These are phyloP conservation scores for Acorus calamus DNA, from an alignment of 106 monocot species.

Conservation along the genomic window DNA sequence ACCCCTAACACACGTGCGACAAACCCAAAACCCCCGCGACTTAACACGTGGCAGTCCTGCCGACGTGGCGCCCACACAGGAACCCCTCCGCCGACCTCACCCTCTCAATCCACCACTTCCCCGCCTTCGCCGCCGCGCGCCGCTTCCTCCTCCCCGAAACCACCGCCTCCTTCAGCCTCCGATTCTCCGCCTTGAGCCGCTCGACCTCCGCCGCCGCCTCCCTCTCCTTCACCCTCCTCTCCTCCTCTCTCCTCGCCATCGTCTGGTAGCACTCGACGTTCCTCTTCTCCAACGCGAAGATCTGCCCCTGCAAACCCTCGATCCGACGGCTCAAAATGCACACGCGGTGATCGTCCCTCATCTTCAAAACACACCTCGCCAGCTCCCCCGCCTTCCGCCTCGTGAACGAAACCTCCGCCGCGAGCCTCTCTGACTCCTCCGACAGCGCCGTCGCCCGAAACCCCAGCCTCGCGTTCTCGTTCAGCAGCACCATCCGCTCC, in stretches of 20 bases:
- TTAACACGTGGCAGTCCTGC: too few relatives aligned
- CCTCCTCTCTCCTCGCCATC: slow-evolving; percentile 41
- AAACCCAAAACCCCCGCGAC: too few relatives aligned
- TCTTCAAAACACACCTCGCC: slow-evolving; percentile 53
- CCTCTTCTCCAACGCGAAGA: slow-evolving; percentile 54
- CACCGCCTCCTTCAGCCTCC: slow-evolving; percentile 30
- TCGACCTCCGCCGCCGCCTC: slow-evolving; percentile 44
- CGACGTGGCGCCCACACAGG: slow-evolving; percentile 4
- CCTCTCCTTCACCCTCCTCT: slow-evolving; percentile 33
- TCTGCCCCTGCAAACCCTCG: slow-evolving; percentile 62
- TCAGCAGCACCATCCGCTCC: slow-evolving; percentile 74
- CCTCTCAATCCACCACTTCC: slow-evolving; percentile 11
- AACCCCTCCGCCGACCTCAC: slow-evolving; percentile 16
- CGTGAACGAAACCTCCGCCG: slow-evolving; percentile 54
- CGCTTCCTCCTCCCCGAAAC: slow-evolving; percentile 2
- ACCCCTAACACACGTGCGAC: too few relatives aligned
- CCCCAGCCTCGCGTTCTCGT: slow-evolving; percentile 75
- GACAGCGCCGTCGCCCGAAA: slow-evolving; percentile 31
- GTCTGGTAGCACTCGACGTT: slow-evolving; percentile 66
- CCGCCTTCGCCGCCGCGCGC: slow-evolving; percentile 2
- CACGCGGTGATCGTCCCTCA: slow-evolving; percentile 64
- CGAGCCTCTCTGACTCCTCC: slow-evolving; percentile 49
- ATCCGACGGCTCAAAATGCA: slow-evolving; percentile 65
- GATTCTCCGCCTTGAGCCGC: slow-evolving; percentile 53
- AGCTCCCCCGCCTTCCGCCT: slow-evolving; percentile 67